Evolutionary conservation across 441 rosid species (phyloP).

Genomic region (Pelargonium fulgidum): DNA sequence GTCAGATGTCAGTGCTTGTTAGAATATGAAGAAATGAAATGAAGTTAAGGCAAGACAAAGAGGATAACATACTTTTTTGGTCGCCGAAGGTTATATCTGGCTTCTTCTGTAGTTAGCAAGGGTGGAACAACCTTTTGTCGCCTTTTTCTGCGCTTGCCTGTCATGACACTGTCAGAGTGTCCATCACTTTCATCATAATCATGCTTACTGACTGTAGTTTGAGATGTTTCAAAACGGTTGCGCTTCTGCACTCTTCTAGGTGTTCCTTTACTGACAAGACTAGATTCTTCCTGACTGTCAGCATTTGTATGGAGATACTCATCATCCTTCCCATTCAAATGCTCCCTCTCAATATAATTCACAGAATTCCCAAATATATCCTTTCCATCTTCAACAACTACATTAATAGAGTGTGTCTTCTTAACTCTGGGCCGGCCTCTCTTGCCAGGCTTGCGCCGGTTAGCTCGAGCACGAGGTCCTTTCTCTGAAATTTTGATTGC

Average conservation of each 20-base stretch:
- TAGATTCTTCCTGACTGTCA: slow-evolving; percentile 52
- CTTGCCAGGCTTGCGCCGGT: slow-evolving; percentile 28
- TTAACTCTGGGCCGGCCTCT: slow-evolving; percentile 48
- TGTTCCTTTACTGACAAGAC: slow-evolving; percentile 38
- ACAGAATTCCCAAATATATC: slow-evolving; percentile 56
- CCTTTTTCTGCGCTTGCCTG: slow-evolving; percentile 59
- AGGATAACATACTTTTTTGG: slow-evolving; percentile 44
- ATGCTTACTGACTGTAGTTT: slow-evolving; percentile 46
- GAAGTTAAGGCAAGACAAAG: no score
- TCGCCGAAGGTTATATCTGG: slow-evolving; percentile 69
- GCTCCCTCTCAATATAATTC: slow-evolving; percentile 35
- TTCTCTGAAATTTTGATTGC: slow-evolving; percentile 34
- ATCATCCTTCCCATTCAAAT: slow-evolving; percentile 39
- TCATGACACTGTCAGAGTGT: slow-evolving; percentile 53
- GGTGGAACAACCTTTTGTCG: slow-evolving; percentile 44
- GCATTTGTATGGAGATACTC: slow-evolving; percentile 40
- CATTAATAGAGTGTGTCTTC: slow-evolving; percentile 71
- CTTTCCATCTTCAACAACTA: slow-evolving; percentile 70
- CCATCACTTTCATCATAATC: slow-evolving; percentile 68
- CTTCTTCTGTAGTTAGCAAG: slow-evolving; percentile 35
- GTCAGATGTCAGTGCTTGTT: slow-evolving; percentile 13
- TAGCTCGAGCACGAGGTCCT: slow-evolving; percentile 37
- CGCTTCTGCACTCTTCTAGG: slow-evolving; percentile 60
- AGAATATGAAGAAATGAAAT: slow-evolving; percentile 5
- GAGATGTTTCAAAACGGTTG: slow-evolving; percentile 43